Evolutionary conservation across 164 flowering plant genomes (phyloP).

Genomic region (Chloranthus sessilifolius): DNA sequence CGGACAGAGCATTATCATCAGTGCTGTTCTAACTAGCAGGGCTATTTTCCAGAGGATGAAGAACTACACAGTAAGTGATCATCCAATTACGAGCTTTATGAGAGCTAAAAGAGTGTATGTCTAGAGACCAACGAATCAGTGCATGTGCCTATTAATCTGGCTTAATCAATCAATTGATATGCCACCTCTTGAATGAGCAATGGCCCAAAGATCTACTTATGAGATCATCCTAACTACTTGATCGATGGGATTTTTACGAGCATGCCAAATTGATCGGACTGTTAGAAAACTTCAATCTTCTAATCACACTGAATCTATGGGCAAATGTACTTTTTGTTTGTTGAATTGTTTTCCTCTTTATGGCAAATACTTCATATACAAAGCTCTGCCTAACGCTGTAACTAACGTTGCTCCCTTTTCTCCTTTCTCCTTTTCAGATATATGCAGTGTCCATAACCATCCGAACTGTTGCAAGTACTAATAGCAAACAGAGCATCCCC

Average conservation of each 20-base stretch:
- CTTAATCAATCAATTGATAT: neutral
- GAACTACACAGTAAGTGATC: constrained; percentile 40
- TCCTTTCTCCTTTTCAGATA: constrained; percentile 42
- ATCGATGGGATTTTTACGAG: too few relatives aligned
- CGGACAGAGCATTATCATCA: constrained; percentile 84
- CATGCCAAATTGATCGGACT: too few relatives aligned
- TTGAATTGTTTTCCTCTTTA: neutral
- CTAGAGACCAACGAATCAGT: too few relatives aligned
- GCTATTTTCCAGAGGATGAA: too few relatives aligned
- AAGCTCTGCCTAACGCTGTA: neutral
- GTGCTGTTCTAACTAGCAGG: constrained; percentile 88
- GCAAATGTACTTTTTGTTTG: neutral
- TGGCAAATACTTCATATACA: neutral
- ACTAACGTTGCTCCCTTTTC: neutral
- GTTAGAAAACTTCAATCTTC: too few relatives aligned
- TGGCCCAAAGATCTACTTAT: neutral
- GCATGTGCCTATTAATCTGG: too few relatives aligned
- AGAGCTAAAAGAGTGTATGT: neutral
- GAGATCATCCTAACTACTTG: neutral
- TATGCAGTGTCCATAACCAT: constrained; percentile 89
- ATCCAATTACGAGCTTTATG: neutral
- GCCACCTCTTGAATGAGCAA: neutral
- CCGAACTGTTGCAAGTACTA: constrained; percentile 83
- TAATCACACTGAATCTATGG: neutral
- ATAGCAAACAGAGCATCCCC: too few relatives aligned